A percentile compares a stretch with the other conserved stretches of the same genome.
Evolutionary conservation across 2,329 filamentous ascomycete genomes (phyloP).

Genomic region (Cytospora piceicola): DNA sequence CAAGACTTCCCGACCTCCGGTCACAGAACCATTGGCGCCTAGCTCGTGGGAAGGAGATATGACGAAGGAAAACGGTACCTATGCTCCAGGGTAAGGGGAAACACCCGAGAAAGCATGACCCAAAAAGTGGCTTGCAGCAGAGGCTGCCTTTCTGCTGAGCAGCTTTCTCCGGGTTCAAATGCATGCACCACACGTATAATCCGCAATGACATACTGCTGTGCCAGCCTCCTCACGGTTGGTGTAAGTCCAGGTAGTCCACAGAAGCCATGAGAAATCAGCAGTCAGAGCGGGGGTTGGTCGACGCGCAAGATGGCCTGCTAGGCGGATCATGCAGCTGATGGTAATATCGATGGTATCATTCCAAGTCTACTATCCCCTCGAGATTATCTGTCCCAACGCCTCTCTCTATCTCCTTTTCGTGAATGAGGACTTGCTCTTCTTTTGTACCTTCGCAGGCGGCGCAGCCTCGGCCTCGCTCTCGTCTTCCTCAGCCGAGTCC

Average conservation of each 20-base stretch:
- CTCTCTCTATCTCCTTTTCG: conserved; percentile 29
- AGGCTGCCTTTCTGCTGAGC: no score
- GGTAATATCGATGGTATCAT: conserved; percentile 21
- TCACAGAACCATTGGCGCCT: no score
- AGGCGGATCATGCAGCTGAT: neutral
- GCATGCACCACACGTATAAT: no score
- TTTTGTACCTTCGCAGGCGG: conserved; percentile 44
- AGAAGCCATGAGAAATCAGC: neutral
- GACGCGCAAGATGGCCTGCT: neutral
- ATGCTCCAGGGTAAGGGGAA: no score
- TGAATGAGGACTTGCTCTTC: conserved; percentile 36
- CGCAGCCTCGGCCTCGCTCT: conserved; percentile 38
- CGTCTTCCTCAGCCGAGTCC: conserved; percentile 39
- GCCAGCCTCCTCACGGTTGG: no score
- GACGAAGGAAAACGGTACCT: no score
- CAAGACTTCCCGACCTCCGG: no score
- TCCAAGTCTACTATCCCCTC: conserved; percentile 17
- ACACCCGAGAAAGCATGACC: no score
- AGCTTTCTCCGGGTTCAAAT: no score
- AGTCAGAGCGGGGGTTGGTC: neutral
- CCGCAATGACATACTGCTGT: no score
- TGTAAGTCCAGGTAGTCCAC: neutral
- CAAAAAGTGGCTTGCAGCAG: no score
- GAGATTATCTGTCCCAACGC: neutral
- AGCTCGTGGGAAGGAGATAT: no score